Percentiles rank a stretch among this genome's conserved stretches.
These are phyloP conservation scores for Phellopilus nigrolimitatus DNA, from an alignment of 1,284 basidiomycete genomes.

Conservation along the genomic window DNA sequence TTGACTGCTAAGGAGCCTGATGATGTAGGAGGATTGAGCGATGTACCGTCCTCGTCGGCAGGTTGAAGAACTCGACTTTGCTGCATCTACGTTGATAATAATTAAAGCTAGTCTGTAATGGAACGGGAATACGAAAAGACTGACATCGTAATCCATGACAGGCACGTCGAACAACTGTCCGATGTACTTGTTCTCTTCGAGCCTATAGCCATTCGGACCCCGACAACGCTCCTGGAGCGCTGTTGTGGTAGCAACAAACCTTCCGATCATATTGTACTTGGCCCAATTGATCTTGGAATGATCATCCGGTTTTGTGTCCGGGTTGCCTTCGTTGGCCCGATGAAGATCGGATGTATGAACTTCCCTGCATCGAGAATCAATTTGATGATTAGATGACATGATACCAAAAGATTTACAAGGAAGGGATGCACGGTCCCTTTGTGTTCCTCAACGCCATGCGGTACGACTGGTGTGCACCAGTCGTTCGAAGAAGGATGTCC, in stretches of 20 bases:
- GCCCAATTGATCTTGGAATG: conserved; percentile 74
- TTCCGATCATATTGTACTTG: conserved; percentile 81
- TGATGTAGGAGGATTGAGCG: neutral
- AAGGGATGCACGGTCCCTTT: conserved; percentile 77
- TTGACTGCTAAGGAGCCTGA: conserved; percentile 3
- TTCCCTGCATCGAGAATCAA: conserved; percentile 46
- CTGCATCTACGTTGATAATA: conserved; percentile 7
- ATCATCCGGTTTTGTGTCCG: conserved; percentile 56
- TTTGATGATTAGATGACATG: conserved; percentile 14
- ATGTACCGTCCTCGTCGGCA: conserved; percentile 3
- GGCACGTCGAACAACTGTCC: conserved; percentile 42
- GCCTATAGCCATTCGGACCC: conserved; percentile 51
- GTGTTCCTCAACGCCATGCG: conserved; percentile 75
- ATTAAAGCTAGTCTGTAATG: neutral
- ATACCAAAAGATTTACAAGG: conserved; percentile 48
- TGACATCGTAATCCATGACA: conserved; percentile 63
- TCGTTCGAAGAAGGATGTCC: conserved; percentile 69
- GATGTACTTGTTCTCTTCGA: conserved; percentile 46
- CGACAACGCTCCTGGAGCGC: conserved; percentile 71
- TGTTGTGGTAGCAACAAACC: conserved; percentile 64
- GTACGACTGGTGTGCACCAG: conserved; percentile 72
- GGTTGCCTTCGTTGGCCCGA: conserved; percentile 71
- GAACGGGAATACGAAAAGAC: neutral
- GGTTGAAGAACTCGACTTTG: conserved; percentile 12
- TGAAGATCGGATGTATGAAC: conserved; percentile 81